Conservation (phyloP, 2,329 filamentous ascomycete genomes). For the Pyrenophora seminiperda region DNA sequence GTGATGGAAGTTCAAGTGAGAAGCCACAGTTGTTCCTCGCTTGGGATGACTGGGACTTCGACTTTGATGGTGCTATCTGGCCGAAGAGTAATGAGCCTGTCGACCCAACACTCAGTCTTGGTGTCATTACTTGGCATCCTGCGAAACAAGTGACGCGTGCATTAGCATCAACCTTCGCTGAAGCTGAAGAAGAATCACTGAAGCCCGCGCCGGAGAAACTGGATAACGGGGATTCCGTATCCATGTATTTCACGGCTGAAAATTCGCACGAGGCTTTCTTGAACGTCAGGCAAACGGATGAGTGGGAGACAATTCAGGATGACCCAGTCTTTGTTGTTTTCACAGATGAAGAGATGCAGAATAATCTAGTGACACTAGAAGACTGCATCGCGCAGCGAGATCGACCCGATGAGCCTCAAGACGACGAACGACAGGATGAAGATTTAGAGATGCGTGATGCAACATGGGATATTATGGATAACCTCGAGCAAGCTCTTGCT, state of each 20-base stretch:
- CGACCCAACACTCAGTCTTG: slow-evolving; percentile 52
- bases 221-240: slow-evolving; percentile 54
- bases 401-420: slow-evolving; percentile 38
- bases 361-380: slow-evolving; percentile 49
- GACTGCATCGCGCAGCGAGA: slow-evolving; percentile 51
- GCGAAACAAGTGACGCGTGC: slow-evolving; percentile 51
- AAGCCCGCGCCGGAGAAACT: slow-evolving; percentile 46
- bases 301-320: slow-evolving; percentile 56
- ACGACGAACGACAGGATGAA: slow-evolving; percentile 30
- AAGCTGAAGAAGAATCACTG: slow-evolving; percentile 52
- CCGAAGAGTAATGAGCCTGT: slow-evolving; percentile 53
- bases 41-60: slow-evolving; percentile 51
- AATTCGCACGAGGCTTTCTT: slow-evolving; percentile 53
- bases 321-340: slow-evolving; percentile 58
- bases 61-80: slow-evolving; percentile 53
- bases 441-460: slow-evolving; percentile 44
- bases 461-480: slow-evolving; percentile 47
- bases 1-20: slow-evolving; percentile 23
- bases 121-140: slow-evolving; percentile 54
- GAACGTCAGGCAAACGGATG: slow-evolving; percentile 56
- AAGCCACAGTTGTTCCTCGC: slow-evolving; percentile 43
- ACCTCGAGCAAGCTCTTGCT: slow-evolving; percentile 48
- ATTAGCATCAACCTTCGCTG: slow-evolving; percentile 50
- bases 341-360: slow-evolving; percentile 45
- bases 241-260: slow-evolving; percentile 55